These are phyloP conservation scores for Escovopsis sp. DNA, from an alignment of 2,329 filamentous ascomycete genomes.

Conservation along the genomic window DNA sequence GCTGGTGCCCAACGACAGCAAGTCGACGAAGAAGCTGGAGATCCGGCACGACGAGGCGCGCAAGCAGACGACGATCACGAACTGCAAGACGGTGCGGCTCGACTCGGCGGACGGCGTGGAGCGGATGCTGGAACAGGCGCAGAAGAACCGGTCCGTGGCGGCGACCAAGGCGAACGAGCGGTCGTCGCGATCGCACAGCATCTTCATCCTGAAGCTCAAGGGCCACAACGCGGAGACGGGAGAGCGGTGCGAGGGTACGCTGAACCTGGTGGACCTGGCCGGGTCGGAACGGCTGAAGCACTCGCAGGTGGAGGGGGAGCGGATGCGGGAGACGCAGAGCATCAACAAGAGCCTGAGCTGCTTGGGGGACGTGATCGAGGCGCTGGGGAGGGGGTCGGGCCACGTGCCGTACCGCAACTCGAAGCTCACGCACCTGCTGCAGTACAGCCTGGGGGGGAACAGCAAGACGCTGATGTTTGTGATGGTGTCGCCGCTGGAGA, in stretches of 20 bases:
- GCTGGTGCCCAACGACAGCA: conserved; percentile 41
- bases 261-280: conserved; percentile 91
- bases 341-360: conserved; percentile 94
- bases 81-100: conserved; percentile 61
- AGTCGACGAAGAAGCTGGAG: conserved; percentile 63
- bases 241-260: conserved; percentile 77
- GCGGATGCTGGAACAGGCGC: conserved; percentile 62
- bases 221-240: conserved; percentile 60
- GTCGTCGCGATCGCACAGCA: conserved; percentile 85
- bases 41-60: conserved; percentile 73
- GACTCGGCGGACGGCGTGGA: conserved; percentile 71
- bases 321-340: conserved; percentile 85
- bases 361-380: conserved; percentile 85
- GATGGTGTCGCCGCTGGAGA: conserved; percentile 87
- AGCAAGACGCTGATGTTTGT: conserved; percentile 99
- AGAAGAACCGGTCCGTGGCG: conserved; percentile 77
- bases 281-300: conserved; percentile 84
- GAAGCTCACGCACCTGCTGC: conserved; percentile 87
- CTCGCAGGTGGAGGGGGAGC: conserved; percentile 70
- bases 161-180: conserved; percentile 96
- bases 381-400: conserved; percentile 66
- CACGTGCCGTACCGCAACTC: conserved; percentile 94
- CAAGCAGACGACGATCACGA: conserved; percentile 69
- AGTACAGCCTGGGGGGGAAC: conserved; percentile 89
- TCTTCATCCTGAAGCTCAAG: conserved; percentile 76